Conservation (phyloP, 352 stramenopile species). For the Pythium coloratum region DNA sequence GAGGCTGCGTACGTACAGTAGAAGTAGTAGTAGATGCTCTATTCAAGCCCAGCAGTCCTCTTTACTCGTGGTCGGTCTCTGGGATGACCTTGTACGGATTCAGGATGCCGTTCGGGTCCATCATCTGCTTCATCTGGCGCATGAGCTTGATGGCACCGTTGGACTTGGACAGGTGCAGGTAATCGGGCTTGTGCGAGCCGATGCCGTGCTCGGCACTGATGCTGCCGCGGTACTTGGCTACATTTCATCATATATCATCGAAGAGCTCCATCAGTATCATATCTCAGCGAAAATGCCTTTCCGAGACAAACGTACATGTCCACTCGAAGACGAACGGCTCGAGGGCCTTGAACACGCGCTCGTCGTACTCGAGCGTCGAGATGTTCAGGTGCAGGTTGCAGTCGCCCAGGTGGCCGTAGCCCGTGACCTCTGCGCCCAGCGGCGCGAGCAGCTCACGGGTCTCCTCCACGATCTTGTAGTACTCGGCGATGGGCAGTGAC, state of each 20-base stretch:
- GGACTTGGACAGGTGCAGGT: conserved; percentile 86
- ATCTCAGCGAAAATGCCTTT: neutral
- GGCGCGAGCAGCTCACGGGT: conserved; percentile 53
- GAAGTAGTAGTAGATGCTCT: conserved; percentile 10
- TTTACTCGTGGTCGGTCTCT: neutral
- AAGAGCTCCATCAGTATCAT: conserved; percentile 2
- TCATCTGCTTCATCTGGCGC: conserved; percentile 91
- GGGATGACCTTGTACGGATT: conserved; percentile 96
- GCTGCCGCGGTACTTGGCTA: conserved; percentile 85
- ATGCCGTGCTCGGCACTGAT: conserved; percentile 98
- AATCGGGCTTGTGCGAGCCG: conserved; percentile 92
- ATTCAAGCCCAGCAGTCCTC: neutral
- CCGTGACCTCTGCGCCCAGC: conserved; percentile 63
- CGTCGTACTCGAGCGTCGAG: conserved; percentile 68
- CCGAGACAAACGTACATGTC: conserved; percentile 45
- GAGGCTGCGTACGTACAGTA: neutral
- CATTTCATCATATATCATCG: neutral
- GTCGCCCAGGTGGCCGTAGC: conserved; percentile 95
- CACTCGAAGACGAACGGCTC: conserved; percentile 85
- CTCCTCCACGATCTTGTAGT: conserved; percentile 90
- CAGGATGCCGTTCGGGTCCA: conserved; percentile 96
- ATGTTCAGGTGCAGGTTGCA: conserved; percentile 98
- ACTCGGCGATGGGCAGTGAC: conserved; percentile 90
- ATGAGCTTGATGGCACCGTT: conserved; percentile 87
- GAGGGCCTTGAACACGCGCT: conserved; percentile 58